Conservation (phyloP, 345 rosid genomes). For the Iberis pinnata region DNA sequence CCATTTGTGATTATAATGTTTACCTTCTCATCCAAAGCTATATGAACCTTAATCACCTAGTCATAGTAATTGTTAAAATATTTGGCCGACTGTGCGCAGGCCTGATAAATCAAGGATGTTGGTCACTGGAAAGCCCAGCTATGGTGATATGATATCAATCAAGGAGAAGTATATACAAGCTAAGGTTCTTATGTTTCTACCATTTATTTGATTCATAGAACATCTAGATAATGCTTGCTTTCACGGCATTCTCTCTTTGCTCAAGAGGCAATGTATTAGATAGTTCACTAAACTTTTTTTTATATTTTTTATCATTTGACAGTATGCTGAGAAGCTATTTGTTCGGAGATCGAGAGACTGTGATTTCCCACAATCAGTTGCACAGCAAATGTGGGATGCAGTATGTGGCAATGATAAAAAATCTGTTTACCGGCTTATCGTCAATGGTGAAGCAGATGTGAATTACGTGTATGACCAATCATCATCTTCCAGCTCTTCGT, state of each 20-base stretch:
- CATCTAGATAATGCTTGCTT: background rate
- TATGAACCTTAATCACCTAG: background rate
- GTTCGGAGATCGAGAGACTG: conserved; percentile 66
- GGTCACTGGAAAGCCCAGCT: conserved; percentile 60
- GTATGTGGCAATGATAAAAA: conserved; percentile 86
- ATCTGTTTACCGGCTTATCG: conserved; percentile 76
- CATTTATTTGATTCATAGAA: conserved; percentile 13
- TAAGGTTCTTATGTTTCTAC: conserved; percentile 50
- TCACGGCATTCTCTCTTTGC: background rate
- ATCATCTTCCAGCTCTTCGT: conserved; percentile 51
- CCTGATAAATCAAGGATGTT: conserved; percentile 54
- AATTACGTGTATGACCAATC: conserved; percentile 58
- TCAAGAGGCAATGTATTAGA: background rate
- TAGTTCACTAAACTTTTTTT: background rate
- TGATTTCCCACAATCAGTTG: conserved; percentile 42
- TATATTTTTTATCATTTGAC: conserved; percentile 11
- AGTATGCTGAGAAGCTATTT: conserved; percentile 93
- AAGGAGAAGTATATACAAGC: conserved; percentile 98
- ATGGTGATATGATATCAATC: conserved; percentile 61
- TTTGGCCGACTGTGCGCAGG: conserved; percentile 43
- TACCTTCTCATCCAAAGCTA: conserved; percentile 10
- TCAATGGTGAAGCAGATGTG: conserved; percentile 67
- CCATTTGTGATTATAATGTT: conserved; percentile 3
- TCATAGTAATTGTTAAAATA: background rate
- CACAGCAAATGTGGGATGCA: conserved; percentile 81